phyloP scores from a whole-genome alignment of 371 early-diverging fungal genomes.

The Apophysomyces sp. region DNA sequence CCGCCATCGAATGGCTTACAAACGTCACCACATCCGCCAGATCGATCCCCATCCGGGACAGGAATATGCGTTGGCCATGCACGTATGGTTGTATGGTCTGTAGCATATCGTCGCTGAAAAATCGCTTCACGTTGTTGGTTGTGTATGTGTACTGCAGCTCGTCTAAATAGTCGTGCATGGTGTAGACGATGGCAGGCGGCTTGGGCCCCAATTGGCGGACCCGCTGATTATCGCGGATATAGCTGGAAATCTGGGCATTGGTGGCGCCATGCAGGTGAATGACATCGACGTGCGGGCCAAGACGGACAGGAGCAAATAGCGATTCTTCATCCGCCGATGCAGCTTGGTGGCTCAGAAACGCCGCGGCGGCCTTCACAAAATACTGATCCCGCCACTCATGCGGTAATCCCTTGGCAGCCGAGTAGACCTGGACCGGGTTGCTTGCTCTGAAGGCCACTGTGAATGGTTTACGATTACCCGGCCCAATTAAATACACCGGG shows the following conservation, averaged over 20 bases:
- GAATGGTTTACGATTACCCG: conserved; percentile 46
- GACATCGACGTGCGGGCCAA: conserved; percentile 44
- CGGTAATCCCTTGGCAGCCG: conserved; percentile 49
- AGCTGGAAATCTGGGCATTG: conserved; percentile 57
- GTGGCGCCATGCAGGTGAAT: conserved; percentile 68
- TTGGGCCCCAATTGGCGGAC: conserved; percentile 28
- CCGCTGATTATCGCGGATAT: conserved; percentile 33
- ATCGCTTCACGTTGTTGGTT: conserved; percentile 50
- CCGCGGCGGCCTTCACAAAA: conserved; percentile 59
- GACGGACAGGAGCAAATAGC: conserved; percentile 48
- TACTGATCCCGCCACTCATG: conserved; percentile 67
- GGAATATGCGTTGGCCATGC: conserved; percentile 54
- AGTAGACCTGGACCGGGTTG: conserved; percentile 49
- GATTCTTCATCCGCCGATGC: conserved; percentile 54
- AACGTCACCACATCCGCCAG: conserved; percentile 57
- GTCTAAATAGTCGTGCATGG: conserved; percentile 64
- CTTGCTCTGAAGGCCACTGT: conserved; percentile 47
- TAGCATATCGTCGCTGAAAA: conserved; percentile 24
- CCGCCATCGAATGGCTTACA: conserved; percentile 60
- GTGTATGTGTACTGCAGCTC: conserved; percentile 61
- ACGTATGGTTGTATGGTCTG: conserved; percentile 28
- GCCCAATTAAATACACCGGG: conserved; percentile 58
- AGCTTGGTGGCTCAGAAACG: conserved; percentile 50
- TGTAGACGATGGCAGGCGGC: conserved; percentile 63
- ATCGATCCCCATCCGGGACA: conserved; percentile 61